Evolutionary conservation across 768 basidiomycete species (phyloP).

Genomic region (Leccinum pellstonianum): DNA sequence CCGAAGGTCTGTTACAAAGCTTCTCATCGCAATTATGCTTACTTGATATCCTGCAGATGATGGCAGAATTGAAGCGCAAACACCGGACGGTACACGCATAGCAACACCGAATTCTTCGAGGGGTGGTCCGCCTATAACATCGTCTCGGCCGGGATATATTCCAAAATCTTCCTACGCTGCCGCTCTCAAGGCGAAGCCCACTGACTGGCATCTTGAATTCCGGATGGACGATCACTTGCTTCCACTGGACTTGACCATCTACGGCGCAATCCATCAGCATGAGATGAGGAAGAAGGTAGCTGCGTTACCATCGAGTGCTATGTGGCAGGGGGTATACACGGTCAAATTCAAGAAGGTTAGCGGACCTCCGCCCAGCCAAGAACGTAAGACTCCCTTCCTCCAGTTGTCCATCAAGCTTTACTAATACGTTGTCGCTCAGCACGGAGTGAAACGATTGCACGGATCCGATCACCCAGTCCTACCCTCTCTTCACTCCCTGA

Average conservation of each 20-base stretch:
- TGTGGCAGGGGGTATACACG: conserved; percentile 90
- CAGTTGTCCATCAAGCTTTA: background rate
- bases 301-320: conserved; percentile 60
- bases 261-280: conserved; percentile 93
- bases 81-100: conserved; percentile 93
- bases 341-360: conserved; percentile 91
- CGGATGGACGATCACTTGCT: conserved; percentile 86
- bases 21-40: conserved; percentile 2
- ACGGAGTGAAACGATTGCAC: conserved; percentile 42
- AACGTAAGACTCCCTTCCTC: conserved; percentile 44
- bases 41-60: conserved; percentile 58
- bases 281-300: conserved; percentile 76
- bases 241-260: conserved; percentile 88
- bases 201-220: conserved; percentile 97
- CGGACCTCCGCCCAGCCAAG: conserved; percentile 69
- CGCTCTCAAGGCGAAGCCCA: conserved; percentile 88
- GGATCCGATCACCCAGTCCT: conserved; percentile 62
- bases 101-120: conserved; percentile 74
- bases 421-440: conserved; percentile 22
- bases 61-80: conserved; percentile 92
- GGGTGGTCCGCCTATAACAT: conserved; percentile 37
- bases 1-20: conserved; percentile 55
- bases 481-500: conserved; percentile 78
- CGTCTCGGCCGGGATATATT: conserved; percentile 33
- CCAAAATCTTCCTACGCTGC: conserved; percentile 82